These are phyloP conservation scores for Fusarium redolens DNA, from an alignment of 2,329 filamentous ascomycete species.

Conservation along the genomic window DNA sequence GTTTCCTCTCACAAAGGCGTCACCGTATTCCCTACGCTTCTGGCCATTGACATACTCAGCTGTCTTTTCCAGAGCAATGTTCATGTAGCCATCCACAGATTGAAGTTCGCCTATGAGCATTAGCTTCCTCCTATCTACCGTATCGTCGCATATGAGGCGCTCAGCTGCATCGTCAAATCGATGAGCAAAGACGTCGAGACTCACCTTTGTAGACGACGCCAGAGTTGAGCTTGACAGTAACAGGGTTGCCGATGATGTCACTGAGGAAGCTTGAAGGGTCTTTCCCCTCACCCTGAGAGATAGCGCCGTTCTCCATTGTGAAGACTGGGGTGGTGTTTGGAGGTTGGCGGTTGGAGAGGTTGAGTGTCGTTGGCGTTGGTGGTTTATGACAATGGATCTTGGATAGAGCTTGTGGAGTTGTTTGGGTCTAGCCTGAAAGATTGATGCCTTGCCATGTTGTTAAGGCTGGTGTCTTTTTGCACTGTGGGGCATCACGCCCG, in stretches of 20 bases:
- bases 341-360: constrained; percentile 14
- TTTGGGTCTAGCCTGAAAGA: constrained; percentile 20
- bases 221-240: constrained; percentile 98
- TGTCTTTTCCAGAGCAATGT: constrained; percentile 96
- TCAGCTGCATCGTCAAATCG: background rate
- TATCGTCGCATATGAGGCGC: background rate
- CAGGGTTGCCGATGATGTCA: constrained; percentile 93
- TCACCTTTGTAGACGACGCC: constrained; percentile 96
- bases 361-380: constrained; percentile 15
- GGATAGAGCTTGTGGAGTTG: constrained; percentile 26
- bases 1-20: constrained; percentile 95
- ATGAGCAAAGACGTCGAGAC: constrained; percentile 30
- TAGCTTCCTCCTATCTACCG: background rate
- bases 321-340: background rate
- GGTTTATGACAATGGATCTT: constrained; percentile 29
- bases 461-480: constrained; percentile 39
- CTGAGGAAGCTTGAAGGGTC: constrained; percentile 94
- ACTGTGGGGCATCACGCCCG: constrained; percentile 33
- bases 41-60: constrained; percentile 90
- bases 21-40: constrained; percentile 85
- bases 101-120: constrained; percentile 81
- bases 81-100: constrained; percentile 99
- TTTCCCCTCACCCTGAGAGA: constrained; percentile 76
- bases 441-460: constrained; percentile 39
- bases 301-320: constrained; percentile 80